A percentile compares a stretch with the other conserved stretches of the same genome.
Evolutionary conservation across 2,329 filamentous ascomycete genomes (phyloP).

Genomic region (Coniochaeta prunicola): DNA sequence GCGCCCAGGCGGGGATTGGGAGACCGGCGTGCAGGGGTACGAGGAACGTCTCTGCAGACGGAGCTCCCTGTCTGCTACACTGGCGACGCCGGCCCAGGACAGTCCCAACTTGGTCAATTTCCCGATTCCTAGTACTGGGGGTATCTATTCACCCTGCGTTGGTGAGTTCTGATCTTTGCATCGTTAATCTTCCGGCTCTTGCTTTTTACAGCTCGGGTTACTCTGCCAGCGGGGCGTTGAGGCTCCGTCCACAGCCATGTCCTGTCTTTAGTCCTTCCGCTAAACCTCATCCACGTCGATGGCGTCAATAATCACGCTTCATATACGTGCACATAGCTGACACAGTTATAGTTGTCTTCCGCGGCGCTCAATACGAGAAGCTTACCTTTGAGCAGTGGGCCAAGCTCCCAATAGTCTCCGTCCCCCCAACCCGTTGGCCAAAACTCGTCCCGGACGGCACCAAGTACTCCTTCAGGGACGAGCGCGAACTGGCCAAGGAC

Average conservation of each 20-base stretch:
- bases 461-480: slow-evolving; percentile 64
- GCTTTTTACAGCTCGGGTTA: not conserved
- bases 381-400: slow-evolving; percentile 44
- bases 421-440: slow-evolving; percentile 64
- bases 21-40: slow-evolving; percentile 51
- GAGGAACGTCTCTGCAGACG: slow-evolving; percentile 69
- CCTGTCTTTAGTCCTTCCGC: not conserved
- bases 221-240: not conserved
- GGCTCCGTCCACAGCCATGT: not conserved
- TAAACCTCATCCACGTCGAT: not conserved
- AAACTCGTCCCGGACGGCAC: slow-evolving; percentile 62
- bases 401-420: slow-evolving; percentile 64
- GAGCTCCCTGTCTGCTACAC: slow-evolving; percentile 64
- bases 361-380: slow-evolving; percentile 60
- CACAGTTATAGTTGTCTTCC: slow-evolving; percentile 54
- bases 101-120: slow-evolving; percentile 48
- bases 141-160: slow-evolving; percentile 62
- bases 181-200: not conserved
- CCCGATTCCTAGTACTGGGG: slow-evolving; percentile 62
- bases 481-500: slow-evolving; percentile 63
- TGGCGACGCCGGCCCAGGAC: slow-evolving; percentile 52
- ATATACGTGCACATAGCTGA: not conserved
- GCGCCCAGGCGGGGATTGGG: slow-evolving; percentile 73
- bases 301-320: not conserved
- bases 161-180: slow-evolving; percentile 30